These are phyloP conservation scores for Alternaria conjuncta DNA, from an alignment of 2,329 filamentous ascomycete genomes.

Conservation along the genomic window DNA sequence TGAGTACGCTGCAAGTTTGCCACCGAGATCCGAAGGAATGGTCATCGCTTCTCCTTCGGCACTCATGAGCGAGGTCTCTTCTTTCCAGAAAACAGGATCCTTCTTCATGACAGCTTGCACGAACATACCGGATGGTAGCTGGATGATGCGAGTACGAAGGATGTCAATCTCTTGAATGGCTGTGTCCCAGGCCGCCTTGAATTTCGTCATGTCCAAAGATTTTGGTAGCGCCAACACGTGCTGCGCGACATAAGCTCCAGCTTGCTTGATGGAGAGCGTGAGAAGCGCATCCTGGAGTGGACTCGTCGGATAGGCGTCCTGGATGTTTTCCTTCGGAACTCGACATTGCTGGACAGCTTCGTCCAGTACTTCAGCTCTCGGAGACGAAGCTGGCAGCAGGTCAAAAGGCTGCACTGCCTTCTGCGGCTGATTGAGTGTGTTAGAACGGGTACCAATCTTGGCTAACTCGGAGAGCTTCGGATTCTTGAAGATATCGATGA, in stretches of 20 bases:
- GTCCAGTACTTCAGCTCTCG: conserved; percentile 18
- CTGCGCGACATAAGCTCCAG: conserved; percentile 58
- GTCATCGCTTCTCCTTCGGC: conserved; percentile 19
- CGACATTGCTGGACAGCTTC: conserved; percentile 35
- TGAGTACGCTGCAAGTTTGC: conserved; percentile 33
- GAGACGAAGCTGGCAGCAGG: conserved; percentile 19
- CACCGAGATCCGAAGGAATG: conserved; percentile 33
- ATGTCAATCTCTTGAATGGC: conserved; percentile 55
- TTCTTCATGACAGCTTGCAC: conserved; percentile 38
- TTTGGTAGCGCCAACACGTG: conserved; percentile 51
- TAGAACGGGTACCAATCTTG: conserved; percentile 21
- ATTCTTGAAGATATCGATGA: conserved; percentile 41
- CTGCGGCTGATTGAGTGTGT: conserved; percentile 5
- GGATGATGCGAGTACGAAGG: conserved; percentile 54
- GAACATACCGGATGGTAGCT: conserved; percentile 34
- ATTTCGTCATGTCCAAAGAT: conserved; percentile 49
- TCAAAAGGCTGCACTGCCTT: conserved; percentile 31
- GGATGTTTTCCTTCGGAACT: conserved; percentile 30
- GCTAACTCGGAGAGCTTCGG: conserved; percentile 41
- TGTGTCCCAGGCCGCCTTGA: conserved; percentile 57
- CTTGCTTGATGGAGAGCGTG: conserved; percentile 56
- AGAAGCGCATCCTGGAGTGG: conserved; percentile 55
- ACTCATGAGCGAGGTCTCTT: conserved; percentile 24
- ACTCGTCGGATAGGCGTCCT: conserved; percentile 52
- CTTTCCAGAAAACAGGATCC: conserved; percentile 35